Base-by-base conservation (phyloP, 2,329 filamentous ascomycete genomes). In the Chaetomiaceae sp. region DNA sequence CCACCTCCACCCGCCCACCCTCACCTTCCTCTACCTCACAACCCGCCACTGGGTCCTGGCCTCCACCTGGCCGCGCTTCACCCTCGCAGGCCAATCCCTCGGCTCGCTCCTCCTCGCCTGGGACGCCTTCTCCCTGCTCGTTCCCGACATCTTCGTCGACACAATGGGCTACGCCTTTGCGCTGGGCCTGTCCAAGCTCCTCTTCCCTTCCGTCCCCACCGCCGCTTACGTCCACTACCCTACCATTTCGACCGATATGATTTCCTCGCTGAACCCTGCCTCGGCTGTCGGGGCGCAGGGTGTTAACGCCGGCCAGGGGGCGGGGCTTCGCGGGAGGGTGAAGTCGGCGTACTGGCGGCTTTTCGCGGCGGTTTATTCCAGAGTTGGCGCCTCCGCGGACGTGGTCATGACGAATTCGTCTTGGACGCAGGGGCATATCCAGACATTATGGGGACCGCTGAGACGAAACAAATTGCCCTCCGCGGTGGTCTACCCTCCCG, bases 81-180 rank as follows among this genome's bases (percentile, higher is more conserved):
- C 94, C 0, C 82, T 99, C 4, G 77, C 96, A 3, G 91, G 92
- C n/a, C 94, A 99, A 69, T 95, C 90, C 2, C 66, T 97, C 3
- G 94, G 94, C 38, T 96, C 91, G 6, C 67, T 99, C 42, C 68
- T 96, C 25, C 78, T 99, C 50, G 91, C 88, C 23, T 94, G 89
- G 78, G 92, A 99, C 65, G 92, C 92, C 11, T 94, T 99, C 68
- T 86, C 83, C n/a, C 81, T 96, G 3, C 78, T 97, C 3, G 88
- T 92, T 0, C 94, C 94, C 0, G 94, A 99, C 68, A 81, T 97
- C 48, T 96, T 97, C 68, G 79, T 99, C 63, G 94, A 99, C 67
- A 99, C 94, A 2, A 96, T 99, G 91, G 94, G 94, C 58, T 99
- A 96, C 66, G 91, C 92, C 23, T 99, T 97, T 67, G 82, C 88